Conservation (phyloP, 192 early-diverging fungal genomes). For the Gigaspora rosea region DNA sequence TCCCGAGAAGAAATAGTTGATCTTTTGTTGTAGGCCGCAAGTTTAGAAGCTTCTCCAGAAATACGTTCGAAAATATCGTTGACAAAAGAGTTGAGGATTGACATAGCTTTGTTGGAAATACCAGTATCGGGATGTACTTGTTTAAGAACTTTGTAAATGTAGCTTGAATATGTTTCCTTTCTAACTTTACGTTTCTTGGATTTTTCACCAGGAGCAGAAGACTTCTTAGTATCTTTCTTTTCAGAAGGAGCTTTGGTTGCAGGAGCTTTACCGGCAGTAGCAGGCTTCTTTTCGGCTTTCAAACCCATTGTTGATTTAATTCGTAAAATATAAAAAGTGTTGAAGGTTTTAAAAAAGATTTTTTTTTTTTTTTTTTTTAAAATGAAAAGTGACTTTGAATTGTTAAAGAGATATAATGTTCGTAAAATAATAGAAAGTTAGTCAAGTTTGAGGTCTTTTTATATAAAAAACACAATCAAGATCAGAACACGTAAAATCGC, state of each 20-base stretch:
- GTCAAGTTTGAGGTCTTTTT: neutral
- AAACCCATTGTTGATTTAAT: constrained; percentile 39
- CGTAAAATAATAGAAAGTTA: neutral
- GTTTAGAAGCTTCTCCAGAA: constrained; percentile 79
- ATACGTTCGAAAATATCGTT: constrained; percentile 98
- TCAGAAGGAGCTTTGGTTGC: constrained; percentile 55
- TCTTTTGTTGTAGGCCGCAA: constrained; percentile 93
- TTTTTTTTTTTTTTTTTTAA: constrained; percentile 13
- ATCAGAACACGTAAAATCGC: constrained; percentile 1
- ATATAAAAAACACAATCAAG: neutral
- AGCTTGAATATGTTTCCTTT: constrained; percentile 90
- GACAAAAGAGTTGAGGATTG: constrained; percentile 91
- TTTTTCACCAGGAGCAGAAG: constrained; percentile 52
- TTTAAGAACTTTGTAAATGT: constrained; percentile 98
- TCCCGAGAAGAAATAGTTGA: constrained; percentile 96
- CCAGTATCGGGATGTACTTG: constrained; percentile 97
- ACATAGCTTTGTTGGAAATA: constrained; percentile 98
- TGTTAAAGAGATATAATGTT: neutral
- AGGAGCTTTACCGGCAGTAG: constrained; percentile 58
- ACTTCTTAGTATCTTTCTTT: constrained; percentile 62
- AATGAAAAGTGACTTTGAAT: neutral
- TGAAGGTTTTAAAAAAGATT: neutral
- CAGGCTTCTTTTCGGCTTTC: constrained; percentile 50
- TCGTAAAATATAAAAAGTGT: neutral
- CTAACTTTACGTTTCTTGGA: constrained; percentile 67